Evolutionary conservation across 495 filamentous ascomycete genomes (phyloP), one percentile per base, ranked within the genome.

Genomic region (Chaetomium fimeti): DNA sequence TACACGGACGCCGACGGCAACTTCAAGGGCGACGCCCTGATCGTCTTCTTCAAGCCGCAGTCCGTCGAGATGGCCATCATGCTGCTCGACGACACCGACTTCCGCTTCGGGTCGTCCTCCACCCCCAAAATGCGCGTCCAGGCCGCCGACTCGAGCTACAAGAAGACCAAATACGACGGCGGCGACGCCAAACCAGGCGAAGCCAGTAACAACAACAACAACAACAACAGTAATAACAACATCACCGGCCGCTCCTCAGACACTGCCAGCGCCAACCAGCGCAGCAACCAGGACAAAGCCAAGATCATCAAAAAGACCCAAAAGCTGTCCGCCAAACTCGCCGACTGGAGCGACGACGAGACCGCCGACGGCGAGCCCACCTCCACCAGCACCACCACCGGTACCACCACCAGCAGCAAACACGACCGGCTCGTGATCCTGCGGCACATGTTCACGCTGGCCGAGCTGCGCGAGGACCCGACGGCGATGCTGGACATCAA

Each of bases 261-360:
- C 13, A 27, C 5, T 27, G 16, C 25, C 15, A 18, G 22, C 9
- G 32, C 20, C 42, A 43, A 49, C 53, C 22, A 22, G 40, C 52
- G 29, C 53, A 51, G 16, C 53, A 72, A 52, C 55, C 45, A 58
- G 9, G 64, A 54, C 57, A 54, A 60, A 24, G 55, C 65, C 40
- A 97, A 96, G 78, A 88, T 97, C 62, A 92, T 92, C 69, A 87
- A 86, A 69, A 91, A 92, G 70, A 93, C 91, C 0, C 89, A 97
- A 75, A 92, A 90, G 72, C 78, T 96, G 55, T 89, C 91, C 69
- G 92, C 89, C 69, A 92, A 93, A 79, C 85, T 96, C 18, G 90
- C 91, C 24, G 93, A 97, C 76, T 98, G 93, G 93, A 86, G 88
- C 74, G 93, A 96, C 67, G 92, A 96, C 67, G 92, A 88, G n/a